Conservation (phyloP, 106 monocot species). For the Apostasia shenzhenica region DNA sequence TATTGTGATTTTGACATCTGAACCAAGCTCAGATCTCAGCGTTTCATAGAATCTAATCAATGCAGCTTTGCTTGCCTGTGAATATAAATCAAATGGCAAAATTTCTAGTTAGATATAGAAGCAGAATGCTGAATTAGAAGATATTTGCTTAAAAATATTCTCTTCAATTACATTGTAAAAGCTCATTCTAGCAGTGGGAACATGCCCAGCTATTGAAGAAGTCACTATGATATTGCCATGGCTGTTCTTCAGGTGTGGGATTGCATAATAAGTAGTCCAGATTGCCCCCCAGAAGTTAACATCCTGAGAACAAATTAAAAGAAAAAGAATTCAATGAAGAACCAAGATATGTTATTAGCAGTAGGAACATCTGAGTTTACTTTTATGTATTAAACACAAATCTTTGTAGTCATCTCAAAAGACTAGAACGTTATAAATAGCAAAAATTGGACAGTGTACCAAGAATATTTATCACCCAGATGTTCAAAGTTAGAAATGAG, state of each 20-base stretch:
- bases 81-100: not conserved
- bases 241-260: constrained; percentile 66
- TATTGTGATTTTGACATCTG: constrained; percentile 59
- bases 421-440: not conserved
- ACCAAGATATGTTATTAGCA: not conserved
- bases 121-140: not conserved
- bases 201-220: constrained; percentile 41
- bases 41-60: constrained; percentile 73
- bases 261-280: constrained; percentile 68
- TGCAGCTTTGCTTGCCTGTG: constrained; percentile 84
- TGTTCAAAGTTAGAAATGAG: too few relatives aligned
- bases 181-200: constrained; percentile 62
- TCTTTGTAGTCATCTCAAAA: too few relatives aligned
- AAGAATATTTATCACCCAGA: too few relatives aligned
- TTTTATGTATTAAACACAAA: too few relatives aligned
- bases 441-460: not conserved
- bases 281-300: constrained; percentile 85
- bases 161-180: constrained; percentile 57
- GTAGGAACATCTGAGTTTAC: too few relatives aligned
- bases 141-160: too few relatives aligned
- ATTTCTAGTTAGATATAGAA: not conserved
- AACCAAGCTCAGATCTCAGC: constrained; percentile 53
- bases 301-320: constrained; percentile 37
- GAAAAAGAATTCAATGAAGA: not conserved
- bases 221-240: constrained; percentile 55